Percentiles rank a stretch among this genome's conserved stretches.
Conservation (phyloP, 140 eudicot genomes). For the Bidens hawaiensis region DNA sequence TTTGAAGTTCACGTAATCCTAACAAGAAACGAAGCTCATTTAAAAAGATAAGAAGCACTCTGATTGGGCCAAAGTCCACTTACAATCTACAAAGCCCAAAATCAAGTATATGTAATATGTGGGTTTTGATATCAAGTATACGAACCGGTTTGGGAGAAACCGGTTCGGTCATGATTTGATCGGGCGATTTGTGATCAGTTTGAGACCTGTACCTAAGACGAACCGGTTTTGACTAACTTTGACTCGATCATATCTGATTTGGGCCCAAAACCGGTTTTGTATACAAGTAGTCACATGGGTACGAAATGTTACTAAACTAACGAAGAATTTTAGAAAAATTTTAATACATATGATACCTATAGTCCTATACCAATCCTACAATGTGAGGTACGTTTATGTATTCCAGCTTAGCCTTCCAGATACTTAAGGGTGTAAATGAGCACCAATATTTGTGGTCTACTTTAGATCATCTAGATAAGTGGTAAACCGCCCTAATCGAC, state of each 20-base stretch:
- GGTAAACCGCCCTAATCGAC: background rate
- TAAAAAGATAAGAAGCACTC: too few species aligned
- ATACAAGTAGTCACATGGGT: background rate
- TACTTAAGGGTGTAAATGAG: background rate
- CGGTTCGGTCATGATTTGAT: too few species aligned
- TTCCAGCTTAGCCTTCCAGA: background rate
- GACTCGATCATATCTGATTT: too few species aligned
- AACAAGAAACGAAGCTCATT: too few species aligned
- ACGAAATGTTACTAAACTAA: background rate
- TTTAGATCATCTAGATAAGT: background rate
- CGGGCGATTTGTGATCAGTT: too few species aligned
- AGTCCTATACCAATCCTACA: background rate
- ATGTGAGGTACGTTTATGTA: background rate
- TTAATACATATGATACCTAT: background rate
- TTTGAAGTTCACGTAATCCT: too few species aligned
- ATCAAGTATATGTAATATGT: background rate
- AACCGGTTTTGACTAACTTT: too few species aligned
- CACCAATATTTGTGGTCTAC: background rate
- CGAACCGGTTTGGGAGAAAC: too few species aligned
- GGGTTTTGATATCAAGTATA: too few species aligned
- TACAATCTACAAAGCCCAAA: background rate
- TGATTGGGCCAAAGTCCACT: background rate
- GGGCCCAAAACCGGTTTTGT: too few species aligned
- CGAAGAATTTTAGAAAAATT: background rate
- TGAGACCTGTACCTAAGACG: too few species aligned